Conservation (phyloP, 768 basidiomycete species). For the Chalciporus piperatus region DNA sequence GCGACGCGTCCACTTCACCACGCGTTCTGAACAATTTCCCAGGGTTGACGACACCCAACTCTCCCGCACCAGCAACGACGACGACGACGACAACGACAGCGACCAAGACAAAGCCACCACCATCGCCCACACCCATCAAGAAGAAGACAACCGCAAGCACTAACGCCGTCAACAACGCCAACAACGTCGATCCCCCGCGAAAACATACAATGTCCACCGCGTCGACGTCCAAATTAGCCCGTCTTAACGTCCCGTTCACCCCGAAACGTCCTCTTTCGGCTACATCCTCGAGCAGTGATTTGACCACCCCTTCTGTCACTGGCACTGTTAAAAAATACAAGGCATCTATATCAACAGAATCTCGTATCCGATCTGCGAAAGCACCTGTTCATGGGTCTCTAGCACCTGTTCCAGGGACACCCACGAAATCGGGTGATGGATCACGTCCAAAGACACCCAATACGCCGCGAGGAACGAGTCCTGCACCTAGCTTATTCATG, state of each 20-base stretch:
- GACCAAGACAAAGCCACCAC: background rate
- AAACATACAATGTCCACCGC: conserved; percentile 16
- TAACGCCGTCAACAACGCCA: background rate
- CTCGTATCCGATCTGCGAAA: conserved; percentile 33
- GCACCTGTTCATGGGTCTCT: conserved; percentile 28
- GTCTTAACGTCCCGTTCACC: conserved; percentile 46
- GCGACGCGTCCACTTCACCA: conserved; percentile 22
- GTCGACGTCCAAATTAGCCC: conserved; percentile 37
- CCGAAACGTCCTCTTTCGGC: conserved; percentile 51
- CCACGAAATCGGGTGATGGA: conserved; percentile 40
- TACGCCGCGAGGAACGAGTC: conserved; percentile 52
- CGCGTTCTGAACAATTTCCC: conserved; percentile 28
- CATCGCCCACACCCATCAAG: background rate
- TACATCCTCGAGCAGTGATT: conserved; percentile 28
- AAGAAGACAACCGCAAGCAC: background rate
- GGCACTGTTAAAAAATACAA: conserved; percentile 65
- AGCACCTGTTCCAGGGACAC: conserved; percentile 52
- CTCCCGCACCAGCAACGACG: background rate
- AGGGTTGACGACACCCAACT: conserved; percentile 26
- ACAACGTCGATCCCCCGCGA: background rate
- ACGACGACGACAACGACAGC: conserved; percentile 4
- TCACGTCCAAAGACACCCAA: conserved; percentile 53
- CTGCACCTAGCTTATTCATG: conserved; percentile 38
- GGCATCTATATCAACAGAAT: conserved; percentile 52
- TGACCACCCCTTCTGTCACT: conserved; percentile 36